These are phyloP conservation scores for Cicer bijugum DNA, from an alignment of 306 rosid genomes.

Conservation along the genomic window DNA sequence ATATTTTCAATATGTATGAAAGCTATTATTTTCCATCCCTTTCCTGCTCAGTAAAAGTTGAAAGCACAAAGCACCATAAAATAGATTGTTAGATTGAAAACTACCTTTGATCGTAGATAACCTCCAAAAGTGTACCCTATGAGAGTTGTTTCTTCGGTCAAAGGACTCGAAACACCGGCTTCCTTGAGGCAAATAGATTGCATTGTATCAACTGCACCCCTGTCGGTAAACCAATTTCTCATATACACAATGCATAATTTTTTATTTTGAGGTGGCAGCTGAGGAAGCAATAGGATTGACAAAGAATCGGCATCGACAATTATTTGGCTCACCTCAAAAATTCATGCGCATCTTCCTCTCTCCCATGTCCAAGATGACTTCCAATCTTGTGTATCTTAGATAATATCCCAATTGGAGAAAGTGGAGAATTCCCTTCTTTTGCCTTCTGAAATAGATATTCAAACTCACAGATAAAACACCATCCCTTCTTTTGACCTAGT, in stretches of 20 bases:
- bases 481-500: constrained; percentile 73
- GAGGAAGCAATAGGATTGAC: constrained; percentile 28
- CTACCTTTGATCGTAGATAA: constrained; percentile 78
- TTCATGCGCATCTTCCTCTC: constrained; percentile 87
- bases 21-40: not conserved
- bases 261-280: not conserved
- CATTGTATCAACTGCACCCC: constrained; percentile 85
- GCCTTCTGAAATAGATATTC: constrained; percentile 67
- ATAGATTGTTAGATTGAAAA: constrained; percentile 29
- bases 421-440: constrained; percentile 72
- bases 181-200: constrained; percentile 78
- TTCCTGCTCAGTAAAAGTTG: constrained; percentile 22
- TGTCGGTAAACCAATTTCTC: constrained; percentile 56
- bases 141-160: constrained; percentile 77
- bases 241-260: constrained; percentile 18
- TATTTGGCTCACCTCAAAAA: constrained; percentile 73
- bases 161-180: constrained; percentile 60
- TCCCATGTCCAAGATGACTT: constrained; percentile 79
- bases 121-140: constrained; percentile 81
- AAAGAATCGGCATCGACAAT: constrained; percentile 38
- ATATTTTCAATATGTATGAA: constrained; percentile 36
- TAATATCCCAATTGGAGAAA: constrained; percentile 77
- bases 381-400: constrained; percentile 82
- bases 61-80: constrained; percentile 19
- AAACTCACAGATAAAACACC: constrained; percentile 90